Conservation (phyloP, 176 grass and related monocot species). For the Oryza nivara region DNA sequence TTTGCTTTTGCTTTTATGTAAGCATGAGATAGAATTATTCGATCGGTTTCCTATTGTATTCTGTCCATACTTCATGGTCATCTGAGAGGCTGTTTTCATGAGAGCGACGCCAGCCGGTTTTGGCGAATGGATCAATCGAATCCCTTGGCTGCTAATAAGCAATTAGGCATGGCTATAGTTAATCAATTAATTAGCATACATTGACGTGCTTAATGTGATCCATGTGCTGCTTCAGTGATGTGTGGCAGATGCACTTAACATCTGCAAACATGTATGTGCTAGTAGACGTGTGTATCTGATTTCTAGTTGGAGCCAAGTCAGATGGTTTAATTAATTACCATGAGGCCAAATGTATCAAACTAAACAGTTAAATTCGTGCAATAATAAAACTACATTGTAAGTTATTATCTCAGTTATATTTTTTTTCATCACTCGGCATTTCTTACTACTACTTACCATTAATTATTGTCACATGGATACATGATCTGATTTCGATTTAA, state of each 20-base stretch:
- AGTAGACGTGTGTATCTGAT: not conserved
- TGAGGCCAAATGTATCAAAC: not conserved
- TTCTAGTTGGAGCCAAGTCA: constrained; percentile 25
- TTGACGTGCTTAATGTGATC: constrained; percentile 2
- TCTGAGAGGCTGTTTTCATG: constrained; percentile 39
- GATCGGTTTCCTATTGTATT: constrained; percentile 25
- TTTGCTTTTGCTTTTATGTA: constrained; percentile 16
- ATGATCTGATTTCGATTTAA: too few species aligned
- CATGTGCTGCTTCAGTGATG: not conserved
- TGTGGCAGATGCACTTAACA: constrained; percentile 9
- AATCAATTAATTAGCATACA: not conserved
- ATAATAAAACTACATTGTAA: not conserved
- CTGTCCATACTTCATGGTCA: constrained; percentile 39
- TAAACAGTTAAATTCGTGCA: not conserved
- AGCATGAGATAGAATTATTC: constrained; percentile 20
- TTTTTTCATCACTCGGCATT: not conserved
- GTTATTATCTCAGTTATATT: not conserved
- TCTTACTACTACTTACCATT: too few species aligned
- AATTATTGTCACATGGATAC: too few species aligned
- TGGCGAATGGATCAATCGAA: not conserved
- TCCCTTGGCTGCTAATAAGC: not conserved
- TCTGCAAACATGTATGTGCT: too few species aligned
- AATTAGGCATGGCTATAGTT: not conserved
- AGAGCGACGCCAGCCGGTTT: not conserved
- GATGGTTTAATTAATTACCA: not conserved